Percentiles rank a stretch among this genome's conserved stretches.
These are phyloP conservation scores for Bathelium albidoporum DNA, from an alignment of 495 filamentous ascomycete genomes.

Conservation along the genomic window DNA sequence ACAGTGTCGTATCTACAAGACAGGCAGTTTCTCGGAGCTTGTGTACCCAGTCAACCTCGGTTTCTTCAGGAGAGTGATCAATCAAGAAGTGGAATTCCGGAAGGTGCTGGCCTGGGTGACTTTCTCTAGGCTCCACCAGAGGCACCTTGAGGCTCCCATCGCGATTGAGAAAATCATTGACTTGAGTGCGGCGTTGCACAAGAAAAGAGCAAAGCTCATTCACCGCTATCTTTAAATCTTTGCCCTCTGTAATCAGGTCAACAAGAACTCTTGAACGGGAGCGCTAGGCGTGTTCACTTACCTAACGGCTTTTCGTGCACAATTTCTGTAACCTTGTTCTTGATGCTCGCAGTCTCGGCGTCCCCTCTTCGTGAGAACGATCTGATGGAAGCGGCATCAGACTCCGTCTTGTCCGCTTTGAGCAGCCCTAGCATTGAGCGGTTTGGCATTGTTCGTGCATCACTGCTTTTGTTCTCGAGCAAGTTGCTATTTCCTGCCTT, in stretches of 20 bases:
- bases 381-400: constrained; percentile 55
- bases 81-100: constrained; percentile 32
- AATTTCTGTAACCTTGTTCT: constrained; percentile 26
- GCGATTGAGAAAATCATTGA: constrained; percentile 72
- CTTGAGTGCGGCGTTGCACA: constrained; percentile 66
- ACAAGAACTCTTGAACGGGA: not conserved
- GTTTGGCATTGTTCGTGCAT: constrained; percentile 17
- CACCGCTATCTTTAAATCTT: constrained; percentile 70
- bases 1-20: constrained; percentile 85
- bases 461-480: constrained; percentile 28
- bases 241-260: constrained; percentile 43
- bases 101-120: constrained; percentile 10
- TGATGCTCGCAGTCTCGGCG: constrained; percentile 39
- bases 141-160: constrained; percentile 56
- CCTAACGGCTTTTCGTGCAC: constrained; percentile 39
- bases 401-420: constrained; percentile 42
- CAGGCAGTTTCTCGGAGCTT: constrained; percentile 64
- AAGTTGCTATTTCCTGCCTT: constrained; percentile 14
- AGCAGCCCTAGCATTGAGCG: constrained; percentile 39
- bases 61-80: constrained; percentile 32
- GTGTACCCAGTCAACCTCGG: constrained; percentile 54
- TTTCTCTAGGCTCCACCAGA: not conserved
- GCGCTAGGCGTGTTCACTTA: constrained; percentile 16
- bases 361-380: constrained; percentile 44
- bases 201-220: constrained; percentile 76